These are phyloP conservation scores for Erythrophleum fordii DNA, from an alignment of 306 rosid genomes.

Conservation along the genomic window DNA sequence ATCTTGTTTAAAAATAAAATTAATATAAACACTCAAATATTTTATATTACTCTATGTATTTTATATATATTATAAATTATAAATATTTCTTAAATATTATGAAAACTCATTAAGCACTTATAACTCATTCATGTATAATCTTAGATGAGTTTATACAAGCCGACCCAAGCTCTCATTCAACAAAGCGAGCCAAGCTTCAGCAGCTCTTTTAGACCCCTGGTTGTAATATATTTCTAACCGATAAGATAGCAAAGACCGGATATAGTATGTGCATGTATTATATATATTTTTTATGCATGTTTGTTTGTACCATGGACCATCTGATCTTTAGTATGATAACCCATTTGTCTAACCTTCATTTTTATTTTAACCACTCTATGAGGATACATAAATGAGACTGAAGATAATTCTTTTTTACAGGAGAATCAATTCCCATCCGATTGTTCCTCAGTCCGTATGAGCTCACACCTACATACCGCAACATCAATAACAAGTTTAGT, in stretches of 20 bases:
- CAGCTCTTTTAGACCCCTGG: not conserved
- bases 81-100: not conserved
- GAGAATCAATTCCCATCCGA: conserved; percentile 86
- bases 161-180: not conserved
- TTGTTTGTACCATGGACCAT: not conserved
- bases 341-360: not conserved
- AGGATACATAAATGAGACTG: not conserved
- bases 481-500: conserved; percentile 84
- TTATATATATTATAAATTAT: not conserved
- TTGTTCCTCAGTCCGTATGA: conserved; percentile 83
- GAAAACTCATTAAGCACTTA: not conserved
- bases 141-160: not conserved
- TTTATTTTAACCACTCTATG: not conserved
- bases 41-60: not conserved
- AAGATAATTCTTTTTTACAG: conserved; percentile 42
- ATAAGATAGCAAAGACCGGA: not conserved
- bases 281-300: not conserved
- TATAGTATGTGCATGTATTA: not conserved
- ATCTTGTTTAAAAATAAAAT: not conserved
- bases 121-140: not conserved
- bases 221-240: not conserved
- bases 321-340: not conserved
- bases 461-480: conserved; percentile 76
- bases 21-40: not conserved
- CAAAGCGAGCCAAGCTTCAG: not conserved